Conservation (phyloP, 202 grass and related monocot genomes). For the Bolboschoenoplectus hybrid region DNA sequence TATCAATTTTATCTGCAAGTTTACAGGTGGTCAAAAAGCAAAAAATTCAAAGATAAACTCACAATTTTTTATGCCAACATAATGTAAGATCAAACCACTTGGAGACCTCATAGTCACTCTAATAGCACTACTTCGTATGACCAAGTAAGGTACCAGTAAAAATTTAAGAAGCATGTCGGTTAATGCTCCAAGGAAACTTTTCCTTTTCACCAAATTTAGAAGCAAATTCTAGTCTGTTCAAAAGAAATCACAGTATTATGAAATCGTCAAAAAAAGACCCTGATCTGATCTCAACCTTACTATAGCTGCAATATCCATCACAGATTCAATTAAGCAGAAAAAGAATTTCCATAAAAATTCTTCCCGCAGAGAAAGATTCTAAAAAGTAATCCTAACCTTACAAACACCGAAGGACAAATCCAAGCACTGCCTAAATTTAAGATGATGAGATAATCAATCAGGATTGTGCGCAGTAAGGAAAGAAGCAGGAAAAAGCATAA, state of each 20-base stretch:
- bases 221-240: background rate
- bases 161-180: background rate
- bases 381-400: background rate
- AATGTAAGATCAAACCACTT: background rate
- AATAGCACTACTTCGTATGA: background rate
- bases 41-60: background rate
- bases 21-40: conserved; percentile 43
- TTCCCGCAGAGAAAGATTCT: background rate
- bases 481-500: background rate
- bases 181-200: background rate
- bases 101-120: background rate
- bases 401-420: background rate
- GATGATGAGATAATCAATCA: background rate
- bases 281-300: background rate
- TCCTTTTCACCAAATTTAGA: background rate
- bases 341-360: background rate
- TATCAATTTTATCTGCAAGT: conserved; percentile 63
- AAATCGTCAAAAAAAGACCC: background rate
- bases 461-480: background rate
- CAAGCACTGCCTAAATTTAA: background rate
- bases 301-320: background rate
- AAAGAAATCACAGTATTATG: conserved; percentile 17
- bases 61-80: background rate
- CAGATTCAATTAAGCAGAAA: background rate
- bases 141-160: conserved; percentile 5